Evolutionary conservation across 768 basidiomycete genomes (phyloP), one percentile per base, ranked within the genome.

Genomic region (Naganishia onofrii): DNA sequence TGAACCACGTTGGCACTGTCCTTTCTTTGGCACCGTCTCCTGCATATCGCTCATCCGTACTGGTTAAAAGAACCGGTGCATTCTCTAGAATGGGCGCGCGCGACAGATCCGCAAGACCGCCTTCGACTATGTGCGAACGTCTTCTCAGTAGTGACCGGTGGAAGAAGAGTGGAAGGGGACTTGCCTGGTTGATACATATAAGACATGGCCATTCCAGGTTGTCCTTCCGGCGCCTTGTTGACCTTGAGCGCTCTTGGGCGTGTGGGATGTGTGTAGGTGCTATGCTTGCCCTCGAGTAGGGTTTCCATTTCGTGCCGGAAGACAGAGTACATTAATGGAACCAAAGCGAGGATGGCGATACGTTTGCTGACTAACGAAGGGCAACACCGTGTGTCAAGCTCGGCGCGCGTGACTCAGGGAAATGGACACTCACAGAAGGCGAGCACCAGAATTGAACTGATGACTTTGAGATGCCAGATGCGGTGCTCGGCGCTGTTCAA

Each of bases 351-450:
- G 26, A 72, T 54, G 46, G 71, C 71, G 32, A 72, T n/a, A 63
- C 67, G 57, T 52, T 66, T 63, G 63, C 66, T 67, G 28, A 68
- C 71, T 72, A 55, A 5, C 23, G 32, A 17, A 51, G 38, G 2
- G 36, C 23, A 51, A n/a, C 6, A 36, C 34, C n/a, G 12, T 36
- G 6, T 23, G 21, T 4, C 19, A 28, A 17, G 31, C n/a, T 19
- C 19, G 2, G 32, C 21, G 32, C 31, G 36, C 21, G 51, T 6
- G n/a, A n/a, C n/a, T n/a, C n/a, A n/a, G n/a, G n/a, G n/a, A n/a
- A n/a, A n/a, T n/a, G n/a, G n/a, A n/a, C n/a, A n/a, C 71, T 64
- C 32, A 67, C 71, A 67, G 58, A 72, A 72, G 19, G 71, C 71
- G 10, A 68, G 42, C 15, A 72, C 54, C 19, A 67, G 51, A 28